phyloP scores from a whole-genome alignment of 2,329 filamentous ascomycete genomes.

The Arthrobotrys entomopaga region DNA sequence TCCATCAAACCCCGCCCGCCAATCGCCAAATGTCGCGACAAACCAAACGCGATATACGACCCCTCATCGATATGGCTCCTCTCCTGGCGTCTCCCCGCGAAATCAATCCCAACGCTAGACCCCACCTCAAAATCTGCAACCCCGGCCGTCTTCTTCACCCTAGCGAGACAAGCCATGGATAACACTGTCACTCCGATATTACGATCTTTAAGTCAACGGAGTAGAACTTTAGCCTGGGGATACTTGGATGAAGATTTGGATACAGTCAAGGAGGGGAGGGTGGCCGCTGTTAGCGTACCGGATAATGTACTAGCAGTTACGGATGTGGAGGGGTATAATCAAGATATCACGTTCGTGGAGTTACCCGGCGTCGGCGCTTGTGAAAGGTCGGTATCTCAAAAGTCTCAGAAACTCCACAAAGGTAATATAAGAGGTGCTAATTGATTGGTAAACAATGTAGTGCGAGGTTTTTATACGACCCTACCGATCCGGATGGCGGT shows the following conservation, averaged over 20 bases:
- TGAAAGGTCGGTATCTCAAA: constrained; percentile 24
- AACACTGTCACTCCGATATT: constrained; percentile 22
- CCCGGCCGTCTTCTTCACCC: constrained; percentile 24
- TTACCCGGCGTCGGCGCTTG: constrained; percentile 15
- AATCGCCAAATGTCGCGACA: constrained; percentile 7
- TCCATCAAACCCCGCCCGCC: not conserved
- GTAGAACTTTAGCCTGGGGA: constrained; percentile 27
- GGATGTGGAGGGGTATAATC: constrained; percentile 11
- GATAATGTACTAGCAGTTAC: constrained; percentile 12
- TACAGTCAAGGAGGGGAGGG: constrained; percentile 4
- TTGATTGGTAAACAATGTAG: not conserved
- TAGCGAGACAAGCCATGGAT: constrained; percentile 24
- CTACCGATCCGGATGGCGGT: constrained; percentile 13
- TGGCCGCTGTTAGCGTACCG: constrained; percentile 22
- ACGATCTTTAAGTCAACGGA: constrained; percentile 19
- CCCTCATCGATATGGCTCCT: constrained; percentile 40
- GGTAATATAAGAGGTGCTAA: too few species aligned
- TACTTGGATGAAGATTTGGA: constrained; percentile 24
- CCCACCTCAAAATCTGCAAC: constrained; percentile 12
- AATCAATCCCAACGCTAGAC: constrained; percentile 5
- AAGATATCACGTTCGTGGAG: constrained; percentile 2
- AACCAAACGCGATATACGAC: constrained; percentile 27
- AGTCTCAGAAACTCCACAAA: not conserved
- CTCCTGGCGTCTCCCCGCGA: constrained; percentile 34
- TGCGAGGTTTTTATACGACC: constrained; percentile 31